These are phyloP conservation scores for Vitis hybrid DNA, from an alignment of 177 flowering plant species.

Conservation along the genomic window DNA sequence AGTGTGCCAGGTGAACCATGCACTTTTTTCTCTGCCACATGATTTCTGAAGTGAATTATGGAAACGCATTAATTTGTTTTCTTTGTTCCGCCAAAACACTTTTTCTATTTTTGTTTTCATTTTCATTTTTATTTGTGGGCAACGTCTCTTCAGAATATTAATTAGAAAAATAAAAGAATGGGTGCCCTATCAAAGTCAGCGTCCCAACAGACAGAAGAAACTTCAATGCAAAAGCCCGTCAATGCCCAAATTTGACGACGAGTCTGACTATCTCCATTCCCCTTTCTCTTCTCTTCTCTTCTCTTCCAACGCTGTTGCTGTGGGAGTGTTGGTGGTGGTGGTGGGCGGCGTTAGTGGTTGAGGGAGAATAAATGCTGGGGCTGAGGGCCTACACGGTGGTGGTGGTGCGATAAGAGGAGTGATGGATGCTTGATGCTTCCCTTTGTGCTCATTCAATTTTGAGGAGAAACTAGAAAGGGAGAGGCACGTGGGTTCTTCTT, in stretches of 20 bases:
- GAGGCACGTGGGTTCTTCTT: conserved; percentile 43
- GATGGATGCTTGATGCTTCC: too few species aligned
- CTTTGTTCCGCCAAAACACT: too few species aligned
- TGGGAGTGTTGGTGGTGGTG: neutral
- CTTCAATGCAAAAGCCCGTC: conserved; percentile 15
- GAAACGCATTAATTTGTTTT: too few species aligned
- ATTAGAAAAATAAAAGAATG: neutral
- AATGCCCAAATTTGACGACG: too few species aligned
- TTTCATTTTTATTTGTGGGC: neutral
- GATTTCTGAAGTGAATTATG: too few species aligned
- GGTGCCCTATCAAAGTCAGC: conserved; percentile 16
- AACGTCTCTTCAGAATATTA: neutral
- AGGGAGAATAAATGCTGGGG: conserved; percentile 26
- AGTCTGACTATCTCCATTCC: neutral
- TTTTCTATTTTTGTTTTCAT: too few species aligned
- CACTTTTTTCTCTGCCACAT: too few species aligned
- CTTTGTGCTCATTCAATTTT: too few species aligned
- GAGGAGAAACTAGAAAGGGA: conserved; percentile 1
- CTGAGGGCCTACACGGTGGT: conserved; percentile 8
- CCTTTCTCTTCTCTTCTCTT: neutral
- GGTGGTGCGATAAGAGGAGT: neutral
- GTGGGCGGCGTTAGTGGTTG: conserved; percentile 19
- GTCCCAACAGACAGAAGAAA: conserved; percentile 17
- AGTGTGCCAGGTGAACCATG: too few species aligned
- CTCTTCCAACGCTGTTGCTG: neutral